Conservation (phyloP, 2,329 filamentous ascomycete genomes). For the Stachybotrys elegans region DNA sequence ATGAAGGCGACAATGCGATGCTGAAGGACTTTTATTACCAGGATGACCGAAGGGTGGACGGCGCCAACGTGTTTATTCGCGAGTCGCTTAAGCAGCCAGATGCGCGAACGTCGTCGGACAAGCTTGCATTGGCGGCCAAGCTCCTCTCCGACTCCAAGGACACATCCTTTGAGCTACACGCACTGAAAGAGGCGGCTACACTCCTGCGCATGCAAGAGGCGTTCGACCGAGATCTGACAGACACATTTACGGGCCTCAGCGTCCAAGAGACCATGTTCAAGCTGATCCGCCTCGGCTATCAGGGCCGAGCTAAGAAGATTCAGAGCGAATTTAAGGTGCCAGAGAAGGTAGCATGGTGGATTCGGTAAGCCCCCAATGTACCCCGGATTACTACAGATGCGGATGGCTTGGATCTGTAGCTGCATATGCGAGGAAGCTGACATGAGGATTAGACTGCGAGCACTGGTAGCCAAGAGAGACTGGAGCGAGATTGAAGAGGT, state of each 20-base stretch:
- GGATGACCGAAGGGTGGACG: constrained; percentile 85
- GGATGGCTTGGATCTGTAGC: constrained; percentile 2
- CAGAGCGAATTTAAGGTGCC: constrained; percentile 89
- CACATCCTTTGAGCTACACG: constrained; percentile 64
- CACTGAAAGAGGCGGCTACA: constrained; percentile 73
- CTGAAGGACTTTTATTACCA: constrained; percentile 98
- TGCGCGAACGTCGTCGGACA: constrained; percentile 68
- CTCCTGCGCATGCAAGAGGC: constrained; percentile 82
- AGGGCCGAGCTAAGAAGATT: constrained; percentile 80
- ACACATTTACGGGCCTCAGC: constrained; percentile 74
- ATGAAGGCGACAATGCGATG: constrained; percentile 68
- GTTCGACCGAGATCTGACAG: constrained; percentile 77
- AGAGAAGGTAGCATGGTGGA: constrained; percentile 89
- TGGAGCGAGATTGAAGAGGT: constrained; percentile 92
- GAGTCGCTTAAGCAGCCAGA: constrained; percentile 75
- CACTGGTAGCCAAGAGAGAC: constrained; percentile 82
- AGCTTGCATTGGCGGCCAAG: constrained; percentile 80
- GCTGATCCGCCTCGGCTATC: constrained; percentile 74
- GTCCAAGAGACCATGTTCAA: constrained; percentile 92
- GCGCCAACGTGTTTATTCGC: constrained; percentile 78
- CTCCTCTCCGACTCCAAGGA: constrained; percentile 82
- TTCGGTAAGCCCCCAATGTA: constrained; percentile 43
- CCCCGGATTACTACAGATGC: not conserved
- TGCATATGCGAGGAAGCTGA: constrained; percentile 12
- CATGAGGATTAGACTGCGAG: constrained; percentile 58